These are phyloP conservation scores for Wickerhamomyces rabaulensis DNA, from an alignment of 805 yeast species.

Conservation along the genomic window DNA sequence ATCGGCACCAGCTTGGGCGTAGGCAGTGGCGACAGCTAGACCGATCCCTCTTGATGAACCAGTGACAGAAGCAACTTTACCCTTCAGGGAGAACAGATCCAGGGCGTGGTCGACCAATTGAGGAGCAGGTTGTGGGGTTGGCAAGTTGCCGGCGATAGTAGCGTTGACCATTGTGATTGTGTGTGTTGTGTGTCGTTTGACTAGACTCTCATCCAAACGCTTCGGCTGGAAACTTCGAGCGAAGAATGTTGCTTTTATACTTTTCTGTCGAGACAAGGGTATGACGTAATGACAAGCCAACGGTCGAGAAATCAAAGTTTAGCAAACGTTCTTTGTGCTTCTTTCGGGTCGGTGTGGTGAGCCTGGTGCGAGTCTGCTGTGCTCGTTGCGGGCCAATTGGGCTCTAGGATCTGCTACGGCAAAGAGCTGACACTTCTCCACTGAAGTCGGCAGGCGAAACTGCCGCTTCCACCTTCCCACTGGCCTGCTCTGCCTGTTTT, in stretches of 20 bases:
- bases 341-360: neutral
- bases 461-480: no score
- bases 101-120: constrained; percentile 44
- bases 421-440: no score
- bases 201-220: no score
- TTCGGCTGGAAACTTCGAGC: neutral
- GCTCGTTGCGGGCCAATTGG: no score
- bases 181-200: neutral
- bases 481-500: no score
- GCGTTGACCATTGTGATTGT: constrained; percentile 1
- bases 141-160: constrained; percentile 21
- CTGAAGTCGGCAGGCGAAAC: no score
- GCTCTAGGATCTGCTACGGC: no score
- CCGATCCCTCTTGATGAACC: constrained; percentile 89
- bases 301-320: neutral
- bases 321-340: neutral
- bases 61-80: constrained; percentile 79
- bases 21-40: constrained; percentile 74
- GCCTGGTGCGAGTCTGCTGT: no score
- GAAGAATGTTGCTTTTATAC: neutral
- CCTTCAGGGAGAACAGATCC: constrained; percentile 74
- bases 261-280: constrained; percentile 1
- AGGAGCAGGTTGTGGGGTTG: constrained; percentile 48
- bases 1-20: constrained; percentile 87
- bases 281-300: neutral